phyloP scores from a whole-genome alignment of 1,139 yeast genomes.

The Geotrichum australiense region DNA sequence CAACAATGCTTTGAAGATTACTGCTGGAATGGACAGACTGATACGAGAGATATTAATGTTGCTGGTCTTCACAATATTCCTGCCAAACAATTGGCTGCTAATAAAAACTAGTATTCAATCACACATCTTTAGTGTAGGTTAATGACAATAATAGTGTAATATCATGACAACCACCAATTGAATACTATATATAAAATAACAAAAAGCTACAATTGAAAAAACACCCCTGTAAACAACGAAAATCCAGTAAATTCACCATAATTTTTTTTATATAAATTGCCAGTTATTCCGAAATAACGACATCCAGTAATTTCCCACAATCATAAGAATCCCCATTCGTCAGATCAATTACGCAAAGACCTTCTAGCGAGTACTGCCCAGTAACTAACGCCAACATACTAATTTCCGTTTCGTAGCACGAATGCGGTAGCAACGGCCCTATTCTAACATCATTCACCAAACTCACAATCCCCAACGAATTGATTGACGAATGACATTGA shows the following conservation, averaged over 20 bases:
- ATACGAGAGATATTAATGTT: slow-evolving; percentile 11
- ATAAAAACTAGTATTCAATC: background rate
- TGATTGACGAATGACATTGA: slow-evolving; percentile 18
- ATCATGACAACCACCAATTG: too few relatives aligned
- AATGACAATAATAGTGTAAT: too few relatives aligned
- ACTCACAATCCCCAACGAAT: slow-evolving; percentile 41
- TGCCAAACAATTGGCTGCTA: background rate
- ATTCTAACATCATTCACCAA: slow-evolving; percentile 59
- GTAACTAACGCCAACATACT: slow-evolving; percentile 53
- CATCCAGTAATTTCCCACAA: slow-evolving; percentile 65
- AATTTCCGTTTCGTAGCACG: slow-evolving; percentile 59
- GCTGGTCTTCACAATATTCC: slow-evolving; percentile 14
- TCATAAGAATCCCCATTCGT: slow-evolving; percentile 63
- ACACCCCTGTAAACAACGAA: too few relatives aligned
- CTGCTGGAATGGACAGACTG: slow-evolving; percentile 73
- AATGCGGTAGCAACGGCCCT: slow-evolving; percentile 55
- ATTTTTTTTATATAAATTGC: too few relatives aligned
- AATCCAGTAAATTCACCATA: too few relatives aligned
- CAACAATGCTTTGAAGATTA: slow-evolving; percentile 62
- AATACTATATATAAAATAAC: too few relatives aligned
- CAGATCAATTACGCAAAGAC: slow-evolving; percentile 57
- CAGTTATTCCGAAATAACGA: slow-evolving; percentile 46
- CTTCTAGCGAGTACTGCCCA: slow-evolving; percentile 62
- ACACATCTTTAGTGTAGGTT: background rate
- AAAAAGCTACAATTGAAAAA: too few relatives aligned